phyloP scores from a whole-genome alignment of 305 asterid species.

The Ruellia speciosa region DNA sequence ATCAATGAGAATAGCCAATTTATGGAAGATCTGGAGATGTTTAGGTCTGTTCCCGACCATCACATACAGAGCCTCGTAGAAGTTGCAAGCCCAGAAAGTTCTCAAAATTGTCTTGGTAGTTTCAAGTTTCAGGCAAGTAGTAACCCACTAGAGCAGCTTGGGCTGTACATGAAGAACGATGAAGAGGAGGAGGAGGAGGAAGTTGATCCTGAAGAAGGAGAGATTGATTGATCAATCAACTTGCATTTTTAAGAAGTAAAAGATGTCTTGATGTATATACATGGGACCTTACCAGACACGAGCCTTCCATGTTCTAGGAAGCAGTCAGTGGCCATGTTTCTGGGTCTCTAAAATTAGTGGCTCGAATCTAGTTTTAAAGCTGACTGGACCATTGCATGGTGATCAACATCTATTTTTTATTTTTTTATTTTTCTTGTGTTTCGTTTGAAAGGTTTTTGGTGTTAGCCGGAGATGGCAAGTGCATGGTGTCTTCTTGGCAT shows the following conservation, averaged over 20 bases:
- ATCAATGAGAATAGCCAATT: constrained; percentile 58
- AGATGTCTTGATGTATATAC: not conserved
- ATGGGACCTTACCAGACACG: constrained; percentile 1
- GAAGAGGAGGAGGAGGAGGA: constrained; percentile 76
- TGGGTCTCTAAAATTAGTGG: not conserved
- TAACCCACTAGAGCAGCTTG: constrained; percentile 73
- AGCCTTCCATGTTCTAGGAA: not conserved
- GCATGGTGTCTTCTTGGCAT: not conserved
- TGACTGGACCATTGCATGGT: constrained; percentile 17
- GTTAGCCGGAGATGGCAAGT: not conserved
- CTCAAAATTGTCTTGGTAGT: constrained; percentile 47
- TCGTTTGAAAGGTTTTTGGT: not conserved
- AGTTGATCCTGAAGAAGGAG: constrained; percentile 57
- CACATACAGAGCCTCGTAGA: constrained; percentile 41
- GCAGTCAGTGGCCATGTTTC: constrained; percentile 1
- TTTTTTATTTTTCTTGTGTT: not conserved
- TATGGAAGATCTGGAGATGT: constrained; percentile 68
- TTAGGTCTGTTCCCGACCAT: constrained; percentile 50
- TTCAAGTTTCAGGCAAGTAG: constrained; percentile 53
- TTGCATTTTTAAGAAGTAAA: constrained; percentile 2
- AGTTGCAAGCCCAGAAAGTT: constrained; percentile 51
- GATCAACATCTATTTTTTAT: not conserved
- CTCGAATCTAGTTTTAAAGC: constrained; percentile 14
- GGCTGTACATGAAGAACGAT: constrained; percentile 71
- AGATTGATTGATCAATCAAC: constrained; percentile 42